Percentiles rank a stretch among this genome's conserved stretches.
These are phyloP conservation scores for Raffaelea arxii DNA, from an alignment of 2,329 filamentous ascomycete genomes.

Conservation along the genomic window DNA sequence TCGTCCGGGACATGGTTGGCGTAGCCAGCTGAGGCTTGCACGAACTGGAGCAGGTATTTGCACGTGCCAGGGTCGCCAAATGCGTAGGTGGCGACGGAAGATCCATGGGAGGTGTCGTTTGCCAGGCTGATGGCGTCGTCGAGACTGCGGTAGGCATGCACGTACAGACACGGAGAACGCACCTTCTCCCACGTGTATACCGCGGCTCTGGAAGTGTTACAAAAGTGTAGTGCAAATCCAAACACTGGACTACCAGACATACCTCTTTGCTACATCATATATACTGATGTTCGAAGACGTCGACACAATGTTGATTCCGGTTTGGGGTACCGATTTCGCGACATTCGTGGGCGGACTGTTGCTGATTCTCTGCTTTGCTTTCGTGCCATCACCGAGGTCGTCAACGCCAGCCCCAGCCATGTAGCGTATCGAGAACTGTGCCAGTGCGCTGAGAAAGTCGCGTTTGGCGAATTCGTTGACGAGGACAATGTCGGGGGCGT, in stretches of 20 bases:
- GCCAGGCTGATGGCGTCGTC: slow-evolving; percentile 7
- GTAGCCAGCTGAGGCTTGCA: slow-evolving; percentile 38
- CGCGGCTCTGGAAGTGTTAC: background rate
- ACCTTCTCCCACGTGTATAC: background rate
- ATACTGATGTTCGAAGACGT: slow-evolving; percentile 14
- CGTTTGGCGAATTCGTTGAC: slow-evolving; percentile 55
- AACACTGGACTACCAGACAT: slow-evolving; percentile 4
- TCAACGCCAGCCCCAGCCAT: background rate
- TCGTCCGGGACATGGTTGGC: slow-evolving; percentile 48
- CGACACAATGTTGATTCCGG: slow-evolving; percentile 3
- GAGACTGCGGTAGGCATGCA: slow-evolving; percentile 5
- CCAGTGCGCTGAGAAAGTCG: slow-evolving; percentile 39
- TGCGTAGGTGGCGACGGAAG: slow-evolving; percentile 14
- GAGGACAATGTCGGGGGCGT: slow-evolving; percentile 51
- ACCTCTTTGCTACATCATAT: slow-evolving; percentile 18
- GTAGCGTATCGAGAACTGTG: slow-evolving; percentile 23
- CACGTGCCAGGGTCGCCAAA: slow-evolving; percentile 21
- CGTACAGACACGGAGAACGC: background rate
- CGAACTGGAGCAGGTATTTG: slow-evolving; percentile 51
- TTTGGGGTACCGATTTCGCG: background rate
- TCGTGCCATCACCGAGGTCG: background rate
- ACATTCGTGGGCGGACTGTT: background rate
- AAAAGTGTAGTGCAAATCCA: too few species aligned
- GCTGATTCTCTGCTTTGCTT: background rate
- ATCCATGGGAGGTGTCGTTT: background rate